These are phyloP conservation scores for Lagerstroemia speciosa DNA, from an alignment of 345 rosid genomes.

Conservation along the genomic window DNA sequence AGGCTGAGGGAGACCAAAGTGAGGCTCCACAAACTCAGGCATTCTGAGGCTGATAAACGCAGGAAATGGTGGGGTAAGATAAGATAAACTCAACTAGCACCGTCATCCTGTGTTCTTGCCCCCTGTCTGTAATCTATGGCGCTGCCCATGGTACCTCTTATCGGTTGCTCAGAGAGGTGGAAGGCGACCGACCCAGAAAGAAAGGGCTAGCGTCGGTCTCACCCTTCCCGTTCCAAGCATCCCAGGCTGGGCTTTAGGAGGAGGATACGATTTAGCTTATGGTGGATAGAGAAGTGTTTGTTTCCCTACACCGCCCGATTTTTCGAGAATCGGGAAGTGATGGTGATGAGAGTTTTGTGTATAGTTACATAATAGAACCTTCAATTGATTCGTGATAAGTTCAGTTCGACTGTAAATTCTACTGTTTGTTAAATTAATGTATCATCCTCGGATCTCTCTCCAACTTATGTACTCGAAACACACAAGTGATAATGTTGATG, in stretches of 20 bases:
- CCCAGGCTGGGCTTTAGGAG: background rate
- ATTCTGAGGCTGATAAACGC: constrained; percentile 41
- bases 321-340: background rate
- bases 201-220: background rate
- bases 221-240: constrained; percentile 8
- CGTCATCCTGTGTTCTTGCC: background rate
- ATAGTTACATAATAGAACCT: background rate
- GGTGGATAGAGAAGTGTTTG: background rate
- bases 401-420: constrained; percentile 5
- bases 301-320: background rate
- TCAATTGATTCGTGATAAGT: background rate
- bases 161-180: background rate
- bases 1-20: constrained; percentile 58
- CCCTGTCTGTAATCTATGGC: background rate
- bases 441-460: background rate
- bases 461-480: no score
- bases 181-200: constrained; percentile 1
- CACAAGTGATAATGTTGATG: no score
- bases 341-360: background rate
- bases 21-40: constrained; percentile 51
- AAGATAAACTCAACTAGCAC: constrained; percentile 17
- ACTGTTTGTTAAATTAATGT: background rate
- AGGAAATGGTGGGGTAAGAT: constrained; percentile 87
- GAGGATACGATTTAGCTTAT: background rate
- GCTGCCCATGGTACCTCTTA: background rate